These are phyloP conservation scores for Phytopythium montanum DNA, from an alignment of 352 stramenopile species.

Conservation along the genomic window DNA sequence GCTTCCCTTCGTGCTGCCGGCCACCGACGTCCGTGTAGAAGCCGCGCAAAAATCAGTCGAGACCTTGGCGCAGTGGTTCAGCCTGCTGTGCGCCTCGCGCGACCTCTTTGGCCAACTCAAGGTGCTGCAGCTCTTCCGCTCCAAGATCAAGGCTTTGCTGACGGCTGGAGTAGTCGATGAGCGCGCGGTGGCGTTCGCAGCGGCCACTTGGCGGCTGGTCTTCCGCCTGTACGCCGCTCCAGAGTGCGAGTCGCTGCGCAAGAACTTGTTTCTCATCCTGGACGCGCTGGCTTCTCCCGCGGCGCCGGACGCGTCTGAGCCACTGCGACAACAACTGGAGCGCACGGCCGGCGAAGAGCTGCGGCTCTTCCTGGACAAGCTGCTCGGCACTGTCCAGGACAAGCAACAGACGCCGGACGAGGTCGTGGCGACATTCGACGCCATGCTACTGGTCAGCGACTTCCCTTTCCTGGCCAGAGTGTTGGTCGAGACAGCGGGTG, in stretches of 20 bases:
- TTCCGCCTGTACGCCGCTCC: constrained; percentile 57
- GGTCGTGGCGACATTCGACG: constrained; percentile 38
- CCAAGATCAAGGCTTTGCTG: constrained; percentile 40
- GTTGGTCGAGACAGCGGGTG: constrained; percentile 27
- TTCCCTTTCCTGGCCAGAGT: constrained; percentile 50
- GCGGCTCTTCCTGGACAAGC: constrained; percentile 23
- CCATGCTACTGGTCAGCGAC: constrained; percentile 57
- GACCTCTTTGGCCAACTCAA: constrained; percentile 73
- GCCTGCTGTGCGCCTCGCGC: constrained; percentile 22
- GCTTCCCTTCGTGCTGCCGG: constrained; percentile 30
- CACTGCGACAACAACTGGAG: constrained; percentile 9
- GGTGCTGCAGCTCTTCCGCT: constrained; percentile 65
- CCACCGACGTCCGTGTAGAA: constrained; percentile 16
- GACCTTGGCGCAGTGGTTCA: constrained; percentile 42
- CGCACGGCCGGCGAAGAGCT: constrained; percentile 35
- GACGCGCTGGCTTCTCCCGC: constrained; percentile 26
- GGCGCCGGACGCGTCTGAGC: neutral
- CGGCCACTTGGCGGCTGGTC: constrained; percentile 43
- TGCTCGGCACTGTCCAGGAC: constrained; percentile 20
- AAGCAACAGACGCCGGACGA: constrained; percentile 13
- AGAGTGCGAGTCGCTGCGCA: constrained; percentile 37
- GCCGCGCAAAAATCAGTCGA: constrained; percentile 7
- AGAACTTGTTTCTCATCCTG: constrained; percentile 68
- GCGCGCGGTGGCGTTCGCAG: constrained; percentile 12
- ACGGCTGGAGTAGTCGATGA: constrained; percentile 1